phyloP scores from a whole-genome alignment of 1,284 basidiomycete genomes.

The Chalciporus sp. region DNA sequence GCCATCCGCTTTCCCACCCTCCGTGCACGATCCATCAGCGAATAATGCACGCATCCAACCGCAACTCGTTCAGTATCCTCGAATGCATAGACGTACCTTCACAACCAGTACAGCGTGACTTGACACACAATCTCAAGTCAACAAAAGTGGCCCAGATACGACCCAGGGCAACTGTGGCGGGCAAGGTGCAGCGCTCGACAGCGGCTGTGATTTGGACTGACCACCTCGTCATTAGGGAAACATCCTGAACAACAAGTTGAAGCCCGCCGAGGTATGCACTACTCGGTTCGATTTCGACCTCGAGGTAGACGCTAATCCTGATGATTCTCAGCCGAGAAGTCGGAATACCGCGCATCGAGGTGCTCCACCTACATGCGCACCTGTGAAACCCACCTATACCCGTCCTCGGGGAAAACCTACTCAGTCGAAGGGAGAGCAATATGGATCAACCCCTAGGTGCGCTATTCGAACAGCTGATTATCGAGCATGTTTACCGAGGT shows the following conservation, averaged over 20 bases:
- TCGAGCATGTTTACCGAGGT: background rate
- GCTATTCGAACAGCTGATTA: background rate
- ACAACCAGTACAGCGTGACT: background rate
- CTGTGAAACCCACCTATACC: background rate
- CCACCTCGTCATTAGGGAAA: background rate
- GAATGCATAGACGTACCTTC: background rate
- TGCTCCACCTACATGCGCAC: background rate
- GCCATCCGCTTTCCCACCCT: background rate
- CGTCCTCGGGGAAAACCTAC: slow-evolving; percentile 6
- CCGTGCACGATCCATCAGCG: slow-evolving; percentile 11
- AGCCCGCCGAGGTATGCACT: slow-evolving; percentile 5
- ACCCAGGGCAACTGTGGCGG: background rate
- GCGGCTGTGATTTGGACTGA: background rate
- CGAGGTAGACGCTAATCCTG: background rate
- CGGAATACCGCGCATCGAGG: slow-evolving; percentile 1
- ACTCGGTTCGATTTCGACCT: background rate
- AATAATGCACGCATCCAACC: background rate
- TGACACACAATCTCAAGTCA: background rate
- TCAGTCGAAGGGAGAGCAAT: background rate
- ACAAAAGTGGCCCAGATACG: background rate
- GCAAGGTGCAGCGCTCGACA: slow-evolving; percentile 6
- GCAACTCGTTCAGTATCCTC: slow-evolving; percentile 10
- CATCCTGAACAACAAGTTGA: background rate
- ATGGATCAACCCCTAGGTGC: slow-evolving; percentile 10
- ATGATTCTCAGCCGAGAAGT: slow-evolving; percentile 3